Base-by-base conservation (phyloP, 768 basidiomycete species). In the Mycena filopes region DNA sequence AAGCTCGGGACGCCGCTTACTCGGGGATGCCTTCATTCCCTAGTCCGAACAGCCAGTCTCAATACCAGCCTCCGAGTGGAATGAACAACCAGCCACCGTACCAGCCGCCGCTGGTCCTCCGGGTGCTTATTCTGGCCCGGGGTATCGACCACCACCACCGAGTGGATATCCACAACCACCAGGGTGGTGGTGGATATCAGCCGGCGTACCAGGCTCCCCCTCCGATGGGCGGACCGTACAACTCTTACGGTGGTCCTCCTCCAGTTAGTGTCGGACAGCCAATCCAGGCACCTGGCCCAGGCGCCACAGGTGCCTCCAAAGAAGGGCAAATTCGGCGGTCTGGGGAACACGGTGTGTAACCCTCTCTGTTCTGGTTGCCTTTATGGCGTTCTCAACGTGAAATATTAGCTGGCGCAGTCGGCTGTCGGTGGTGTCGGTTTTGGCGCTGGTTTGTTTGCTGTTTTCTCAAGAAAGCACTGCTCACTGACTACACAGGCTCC, bases 341-440 rank as follows among this genome's bases (percentile, higher is more conserved):
- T 86, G 16, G 87, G 87, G 4, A 84, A 82, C 68, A 89, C 86
- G 60, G 87, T 42, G 41, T 40, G 38, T 25, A 28, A n/a, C n/a
- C n/a, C n/a, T n/a, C n/a, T n/a, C 20, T 21, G 13, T 25, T 58
- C 21, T 56, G 28, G 18, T 41, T 13, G 36, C 11, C n/a, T 16
- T 33, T 56, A 18, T 48, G 13, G 41, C 25, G 40, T 38, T 36
- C 29, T 67, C 55, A 70, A 66, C 28, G 25, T 28, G 20, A 45
- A 57, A 23, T 42, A 16, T n/a, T 59, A 83, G 86, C 75, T 87
- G 70, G 86, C 85, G 8, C 79, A 85, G 54, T 83, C 86, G 49
- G 85, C 87, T 20, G 86, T 76, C 11, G 91, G 91, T 38, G 91
- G 91, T 70, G 83, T 86, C 54, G 91, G 91, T 2, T 92, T 92